Evolutionary conservation across 2,329 filamentous ascomycete genomes (phyloP), one percentile per base, ranked within the genome.

Genomic region (Chaetomiaceae sp.): DNA sequence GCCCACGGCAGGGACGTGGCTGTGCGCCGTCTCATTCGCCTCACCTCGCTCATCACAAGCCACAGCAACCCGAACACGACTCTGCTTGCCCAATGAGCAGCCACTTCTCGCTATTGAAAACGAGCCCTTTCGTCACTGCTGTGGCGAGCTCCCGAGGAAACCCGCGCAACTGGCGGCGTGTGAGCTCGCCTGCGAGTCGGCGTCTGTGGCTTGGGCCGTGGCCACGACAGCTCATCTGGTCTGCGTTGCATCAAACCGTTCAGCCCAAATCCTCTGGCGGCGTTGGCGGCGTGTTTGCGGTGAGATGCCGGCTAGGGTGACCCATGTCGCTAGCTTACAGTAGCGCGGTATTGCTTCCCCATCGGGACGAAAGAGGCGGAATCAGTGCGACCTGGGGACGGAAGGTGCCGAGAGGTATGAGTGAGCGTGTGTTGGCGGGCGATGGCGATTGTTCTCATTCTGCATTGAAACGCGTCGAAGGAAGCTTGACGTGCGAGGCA

Each of bases 1-100:
- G 6, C 25, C 6, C 25, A 38, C 15, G 34, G 14, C 27, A 7
- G 22, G 4, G 36, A 47, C 22, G 50, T 51, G 47, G 55, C 47
- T 51, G 51, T 47, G 50, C 46, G 36, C 47, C 6, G 31, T 29
- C 12, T 11, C 44, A n/a, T 39, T 50, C 39, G 47, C 47, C 47
- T 19, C 47, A 27, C 44, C 17, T 47, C n/a, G 5, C 8, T n/a
- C 8, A 37, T 37, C 20, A 19, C 6, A 5, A 23, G 19, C 19
- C 37, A 39, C 37, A 39, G 37, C 19, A 15, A 22, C 37, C 37
- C 15, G 3, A 25, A 12, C 38, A 6, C 3, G 15, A 14, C 6
- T 12, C 8, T n/a, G 7, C 14, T 36, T 25, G 23, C 15, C 44
- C 31, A 36, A 19, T 17, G 8, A 36, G 1, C 2, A 11, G 12